Evolutionary conservation across 176 grass and related monocot genomes (phyloP).

Genomic region (Miscanthus lutarioriparius): DNA sequence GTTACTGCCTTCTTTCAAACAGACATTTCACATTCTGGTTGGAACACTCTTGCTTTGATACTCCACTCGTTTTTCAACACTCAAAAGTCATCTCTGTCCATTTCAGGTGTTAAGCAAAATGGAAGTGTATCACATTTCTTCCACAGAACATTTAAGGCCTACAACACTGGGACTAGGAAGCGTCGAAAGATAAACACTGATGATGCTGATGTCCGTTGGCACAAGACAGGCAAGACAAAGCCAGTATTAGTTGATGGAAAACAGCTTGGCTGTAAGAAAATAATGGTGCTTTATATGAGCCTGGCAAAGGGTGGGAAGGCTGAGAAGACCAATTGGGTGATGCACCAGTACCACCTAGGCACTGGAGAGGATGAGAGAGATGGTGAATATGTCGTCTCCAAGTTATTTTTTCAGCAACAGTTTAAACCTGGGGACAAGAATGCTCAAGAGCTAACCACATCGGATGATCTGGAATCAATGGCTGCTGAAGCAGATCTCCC

Average conservation of each 20-base stretch:
- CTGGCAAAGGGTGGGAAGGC: slow-evolving; percentile 64
- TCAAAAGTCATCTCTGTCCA: background rate
- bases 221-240: slow-evolving; percentile 97
- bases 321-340: slow-evolving; percentile 97
- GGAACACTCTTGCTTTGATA: slow-evolving; percentile 1
- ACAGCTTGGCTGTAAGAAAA: slow-evolving; percentile 89
- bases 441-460: slow-evolving; percentile 35
- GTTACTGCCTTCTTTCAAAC: background rate
- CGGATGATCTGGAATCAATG: slow-evolving; percentile 38
- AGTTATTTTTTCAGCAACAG: slow-evolving; percentile 93
- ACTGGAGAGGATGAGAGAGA: slow-evolving; percentile 88
- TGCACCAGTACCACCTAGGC: slow-evolving; percentile 94
- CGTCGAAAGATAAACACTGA: slow-evolving; percentile 83
- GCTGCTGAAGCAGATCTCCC: slow-evolving; percentile 38
- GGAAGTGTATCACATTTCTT: slow-evolving; percentile 95
- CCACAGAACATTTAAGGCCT: slow-evolving; percentile 91
- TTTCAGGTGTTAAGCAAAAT: slow-evolving; percentile 86
- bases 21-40: background rate
- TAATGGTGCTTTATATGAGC: slow-evolving; percentile 93
- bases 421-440: slow-evolving; percentile 63
- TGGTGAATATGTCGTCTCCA: slow-evolving; percentile 82
- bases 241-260: slow-evolving; percentile 71
- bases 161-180: slow-evolving; percentile 90
- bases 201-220: slow-evolving; percentile 84
- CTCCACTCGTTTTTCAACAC: background rate